Conservation (phyloP, 2,329 filamentous ascomycete genomes). For the Ophiognomonia clavigignenti-juglandacearum region DNA sequence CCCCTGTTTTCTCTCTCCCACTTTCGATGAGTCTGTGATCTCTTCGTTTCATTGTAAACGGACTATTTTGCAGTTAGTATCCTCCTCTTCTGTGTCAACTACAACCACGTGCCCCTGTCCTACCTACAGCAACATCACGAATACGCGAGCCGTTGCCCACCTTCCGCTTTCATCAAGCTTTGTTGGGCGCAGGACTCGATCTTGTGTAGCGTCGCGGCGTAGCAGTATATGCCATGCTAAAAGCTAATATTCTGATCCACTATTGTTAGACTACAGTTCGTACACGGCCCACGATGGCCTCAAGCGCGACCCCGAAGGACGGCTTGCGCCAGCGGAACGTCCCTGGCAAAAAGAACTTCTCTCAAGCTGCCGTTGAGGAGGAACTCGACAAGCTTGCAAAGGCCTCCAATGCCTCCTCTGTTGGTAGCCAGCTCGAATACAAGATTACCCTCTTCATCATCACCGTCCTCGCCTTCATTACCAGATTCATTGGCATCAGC, state of each 20-base stretch:
- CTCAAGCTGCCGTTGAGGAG: slow-evolving; percentile 34
- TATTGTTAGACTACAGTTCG: background rate
- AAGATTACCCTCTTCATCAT: slow-evolving; percentile 71
- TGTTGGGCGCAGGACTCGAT: too few relatives aligned
- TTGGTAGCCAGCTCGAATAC: slow-evolving; percentile 73
- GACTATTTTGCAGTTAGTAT: background rate
- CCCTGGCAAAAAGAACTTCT: slow-evolving; percentile 45
- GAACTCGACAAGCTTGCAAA: slow-evolving; percentile 49
- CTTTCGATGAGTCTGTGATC: too few relatives aligned
- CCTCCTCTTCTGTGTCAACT: background rate
- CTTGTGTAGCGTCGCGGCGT: too few relatives aligned
- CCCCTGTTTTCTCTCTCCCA: background rate
- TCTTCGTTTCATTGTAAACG: background rate
- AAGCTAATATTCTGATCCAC: background rate
- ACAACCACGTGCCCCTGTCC: background rate
- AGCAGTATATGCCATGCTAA: too few relatives aligned
- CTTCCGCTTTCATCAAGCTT: slow-evolving; percentile 12
- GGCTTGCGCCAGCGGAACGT: slow-evolving; percentile 56
- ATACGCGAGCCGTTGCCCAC: slow-evolving; percentile 7
- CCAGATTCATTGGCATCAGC: slow-evolving; percentile 92
- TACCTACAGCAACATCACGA: background rate
- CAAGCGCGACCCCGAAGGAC: slow-evolving; percentile 48
- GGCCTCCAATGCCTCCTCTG: slow-evolving; percentile 29
- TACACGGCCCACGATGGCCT: slow-evolving; percentile 36
- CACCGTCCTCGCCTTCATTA: slow-evolving; percentile 80